Base-by-base conservation (phyloP, 257 asterid genomes). In the Plectranthus barbatus region DNA sequence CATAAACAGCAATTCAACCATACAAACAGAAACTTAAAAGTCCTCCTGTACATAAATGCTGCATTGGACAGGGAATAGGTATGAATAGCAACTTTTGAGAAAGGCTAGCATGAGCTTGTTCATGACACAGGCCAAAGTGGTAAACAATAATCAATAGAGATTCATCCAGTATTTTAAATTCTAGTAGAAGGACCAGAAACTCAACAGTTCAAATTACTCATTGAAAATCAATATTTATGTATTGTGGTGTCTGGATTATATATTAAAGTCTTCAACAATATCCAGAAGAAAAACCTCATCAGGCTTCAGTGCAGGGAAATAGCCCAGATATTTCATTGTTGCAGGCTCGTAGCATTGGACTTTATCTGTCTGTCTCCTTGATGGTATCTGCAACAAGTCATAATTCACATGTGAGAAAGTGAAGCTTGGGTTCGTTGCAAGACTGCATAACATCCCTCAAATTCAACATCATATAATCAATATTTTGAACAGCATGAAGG, bases 311-410 rank as follows among this genome's bases (percentile, higher is more conserved):
- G 96, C 96, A 37, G 96, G 94, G 73, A 77, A 82, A 80, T 40
- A 85, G 53, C 97, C 97, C 55, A 93, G 85, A 78, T 87, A 93
- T 62, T 93, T 90, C 97, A 93, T 90, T 49, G 99, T 93, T 68
- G 99, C 97, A 68, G 99, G 99, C 74, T 93, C 99, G 76, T 93
- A 93, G 84, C 99, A 93, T 73, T 80, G 94, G 75, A 93, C 99
- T 84, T 76, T 93, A 78, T 93, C 99, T 7, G 90, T 76, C 72
- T 87, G 99, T 62, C 99, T 81, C 73, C 99, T 86, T 12, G 99
- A 93, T 71, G 99, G 99, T 65, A 90, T 74, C 97, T 90, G 88
- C 66, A 76, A 44, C 51, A 62, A 70, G 68, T 59, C 66, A 62
- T 47, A 66, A 53, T 40, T 6, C 29, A 24, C 36, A 56, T 47